Evolutionary conservation across 2,329 filamentous ascomycete genomes (phyloP).

Genomic region (Botrytis sinoallii): DNA sequence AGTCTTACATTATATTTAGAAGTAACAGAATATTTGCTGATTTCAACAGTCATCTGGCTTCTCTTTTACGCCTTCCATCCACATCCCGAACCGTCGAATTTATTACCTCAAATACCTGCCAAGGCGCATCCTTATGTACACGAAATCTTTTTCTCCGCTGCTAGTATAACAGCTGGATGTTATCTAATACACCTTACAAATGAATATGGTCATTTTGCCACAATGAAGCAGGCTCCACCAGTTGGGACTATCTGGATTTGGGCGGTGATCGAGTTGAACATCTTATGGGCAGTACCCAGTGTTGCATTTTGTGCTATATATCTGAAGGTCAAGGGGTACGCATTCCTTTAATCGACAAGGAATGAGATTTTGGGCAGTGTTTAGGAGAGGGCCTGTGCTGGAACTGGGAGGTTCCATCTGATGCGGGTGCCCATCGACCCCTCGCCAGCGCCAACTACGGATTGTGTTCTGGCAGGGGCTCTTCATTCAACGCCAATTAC

Average conservation of each 20-base stretch:
- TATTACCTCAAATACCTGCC: conserved; percentile 50
- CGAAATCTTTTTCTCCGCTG: conserved; percentile 60
- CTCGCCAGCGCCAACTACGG: neutral
- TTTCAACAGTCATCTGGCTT: conserved; percentile 39
- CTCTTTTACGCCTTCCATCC: conserved; percentile 38
- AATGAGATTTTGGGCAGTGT: conserved; percentile 8
- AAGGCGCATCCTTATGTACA: conserved; percentile 49
- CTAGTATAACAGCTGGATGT: conserved; percentile 63
- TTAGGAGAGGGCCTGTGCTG: neutral
- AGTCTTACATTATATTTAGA: conserved; percentile 23
- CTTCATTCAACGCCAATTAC: neutral
- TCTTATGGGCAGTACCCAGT: conserved; percentile 61
- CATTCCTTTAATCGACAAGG: conserved; percentile 26
- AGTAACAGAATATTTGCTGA: neutral
- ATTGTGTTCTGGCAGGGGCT: neutral
- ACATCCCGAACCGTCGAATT: conserved; percentile 43
- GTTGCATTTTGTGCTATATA: conserved; percentile 39
- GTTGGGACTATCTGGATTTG: conserved; percentile 90
- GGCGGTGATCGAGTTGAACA: conserved; percentile 81
- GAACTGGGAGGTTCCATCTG: neutral
- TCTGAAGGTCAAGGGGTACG: conserved; percentile 32
- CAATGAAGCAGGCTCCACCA: conserved; percentile 90
- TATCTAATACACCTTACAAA: conserved; percentile 83
- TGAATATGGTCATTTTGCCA: conserved; percentile 72
- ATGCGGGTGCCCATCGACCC: neutral